Conservation (phyloP, 129 eudicot species). For the Escallonia rubra region DNA sequence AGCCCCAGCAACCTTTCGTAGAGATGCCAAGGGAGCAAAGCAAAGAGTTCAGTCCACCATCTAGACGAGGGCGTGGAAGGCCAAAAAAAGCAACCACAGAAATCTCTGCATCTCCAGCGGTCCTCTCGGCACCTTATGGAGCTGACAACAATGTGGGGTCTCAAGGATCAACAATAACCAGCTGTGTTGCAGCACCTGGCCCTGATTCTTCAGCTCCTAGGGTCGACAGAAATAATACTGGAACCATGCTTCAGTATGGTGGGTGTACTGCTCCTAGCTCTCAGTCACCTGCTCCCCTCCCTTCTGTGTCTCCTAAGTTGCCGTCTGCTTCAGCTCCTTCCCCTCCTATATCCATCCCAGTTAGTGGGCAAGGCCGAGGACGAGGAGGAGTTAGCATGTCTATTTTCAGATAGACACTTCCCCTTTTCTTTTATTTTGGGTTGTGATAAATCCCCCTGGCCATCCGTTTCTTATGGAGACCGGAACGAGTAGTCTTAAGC, state of each 20-base stretch:
- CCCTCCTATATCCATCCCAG: conserved; percentile 33
- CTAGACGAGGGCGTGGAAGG: conserved; percentile 93
- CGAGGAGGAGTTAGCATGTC: conserved; percentile 22
- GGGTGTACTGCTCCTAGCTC: conserved; percentile 20
- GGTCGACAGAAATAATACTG: conserved; percentile 19
- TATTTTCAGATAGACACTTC: too few relatives aligned
- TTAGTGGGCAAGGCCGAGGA: conserved; percentile 31
- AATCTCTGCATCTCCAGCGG: conserved; percentile 29
- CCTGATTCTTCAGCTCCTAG: conserved; percentile 13
- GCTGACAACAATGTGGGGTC: conserved; percentile 2
- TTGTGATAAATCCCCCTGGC: too few relatives aligned
- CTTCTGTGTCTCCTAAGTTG: conserved; percentile 25
- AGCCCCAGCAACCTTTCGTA: conserved; percentile 8
- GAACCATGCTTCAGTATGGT: conserved; percentile 23
- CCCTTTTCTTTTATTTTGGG: too few relatives aligned
- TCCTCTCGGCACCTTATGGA: background rate
- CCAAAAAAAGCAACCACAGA: conserved; percentile 53
- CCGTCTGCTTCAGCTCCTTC: background rate
- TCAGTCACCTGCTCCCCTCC: conserved; percentile 22
- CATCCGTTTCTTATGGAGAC: too few relatives aligned
- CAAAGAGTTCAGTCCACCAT: conserved; percentile 52
- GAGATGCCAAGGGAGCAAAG: conserved; percentile 21
- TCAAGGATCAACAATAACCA: conserved; percentile 12
- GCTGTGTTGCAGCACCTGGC: conserved; percentile 1
- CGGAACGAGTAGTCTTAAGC: too few relatives aligned